phyloP scores from a whole-genome alignment of 257 asterid species.

The Verbena officinalis region DNA sequence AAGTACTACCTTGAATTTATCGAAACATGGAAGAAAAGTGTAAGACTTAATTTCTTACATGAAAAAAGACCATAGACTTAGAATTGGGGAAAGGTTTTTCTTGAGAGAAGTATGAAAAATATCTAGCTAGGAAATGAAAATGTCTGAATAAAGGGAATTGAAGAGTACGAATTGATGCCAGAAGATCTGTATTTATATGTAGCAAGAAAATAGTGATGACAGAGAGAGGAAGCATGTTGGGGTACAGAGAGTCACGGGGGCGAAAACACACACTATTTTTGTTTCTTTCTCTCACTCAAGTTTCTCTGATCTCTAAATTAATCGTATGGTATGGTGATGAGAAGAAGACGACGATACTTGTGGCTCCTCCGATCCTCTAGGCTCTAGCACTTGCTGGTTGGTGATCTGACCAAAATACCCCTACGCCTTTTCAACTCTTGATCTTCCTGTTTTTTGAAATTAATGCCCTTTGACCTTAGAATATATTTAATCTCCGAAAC shows the following conservation, averaged over 20 bases:
- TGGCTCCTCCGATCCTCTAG: no score
- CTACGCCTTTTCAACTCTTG: slow-evolving; percentile 5
- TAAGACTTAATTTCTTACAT: slow-evolving; percentile 19
- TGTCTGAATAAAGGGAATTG: slow-evolving; percentile 28
- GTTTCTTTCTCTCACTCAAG: slow-evolving; percentile 9
- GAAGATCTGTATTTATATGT: slow-evolving; percentile 30
- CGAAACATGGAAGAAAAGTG: slow-evolving; percentile 23
- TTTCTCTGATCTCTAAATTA: slow-evolving; percentile 30
- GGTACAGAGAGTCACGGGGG: slow-evolving; percentile 65
- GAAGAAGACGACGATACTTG: slow-evolving; percentile 42
- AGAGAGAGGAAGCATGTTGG: slow-evolving; percentile 27
- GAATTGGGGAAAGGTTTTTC: no score
- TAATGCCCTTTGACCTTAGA: slow-evolving; percentile 18
- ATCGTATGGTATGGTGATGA: slow-evolving; percentile 31
- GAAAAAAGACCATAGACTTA: slow-evolving; percentile 23
- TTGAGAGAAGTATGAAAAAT: slow-evolving; percentile 22
- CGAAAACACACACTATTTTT: not conserved
- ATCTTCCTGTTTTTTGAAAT: slow-evolving; percentile 3
- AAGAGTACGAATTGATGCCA: slow-evolving; percentile 1
- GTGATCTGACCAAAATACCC: slow-evolving; percentile 30
- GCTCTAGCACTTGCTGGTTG: slow-evolving; percentile 32
- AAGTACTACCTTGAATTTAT: slow-evolving; percentile 32
- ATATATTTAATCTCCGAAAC: not conserved
- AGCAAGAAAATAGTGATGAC: slow-evolving; percentile 11
- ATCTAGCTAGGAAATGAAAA: slow-evolving; percentile 32